Base-by-base conservation (phyloP, 1,139 yeast genomes). In the Candida sojae region DNA sequence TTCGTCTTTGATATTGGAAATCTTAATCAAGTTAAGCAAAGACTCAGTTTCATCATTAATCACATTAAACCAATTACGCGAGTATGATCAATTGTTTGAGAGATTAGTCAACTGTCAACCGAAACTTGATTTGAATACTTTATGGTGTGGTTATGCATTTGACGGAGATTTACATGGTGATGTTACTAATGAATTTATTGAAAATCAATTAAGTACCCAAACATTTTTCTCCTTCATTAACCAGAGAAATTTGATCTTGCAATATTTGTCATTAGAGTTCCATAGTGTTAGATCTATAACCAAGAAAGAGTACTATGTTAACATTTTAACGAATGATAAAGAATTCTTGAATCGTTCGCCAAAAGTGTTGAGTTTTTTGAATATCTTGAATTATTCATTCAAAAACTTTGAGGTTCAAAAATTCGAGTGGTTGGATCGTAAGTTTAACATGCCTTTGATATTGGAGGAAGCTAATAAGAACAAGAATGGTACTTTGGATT, bases 251-350 rank as follows among this genome's bases (percentile, higher is more conserved):
- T 70, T 77, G 28, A 68, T 86, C 6, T 68, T 89, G 32, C 88
- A 86, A 54, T 83, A 84, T 57, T 67, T 89, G 48, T 80, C 93
- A n/a, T 67, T 86, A 49, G 95, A 89, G 55, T 72, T 90, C 31
- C 91, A 87, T 59, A 77, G 77, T 48, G 73, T 83, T n/a, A 76
- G 85, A 1, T 79, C 89, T 0, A 65, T 79, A 1, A 75, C 87
- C 1, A 75, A 84, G 52, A 79, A 82, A 28, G 73, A 77, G 25
- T 70, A 75, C 26, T 86, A 86, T 55, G 70, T 84, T 32, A 71
- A 77, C 3, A 61, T 75, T 6, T 68, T 91, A 37, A 77, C 84
- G 52, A 71, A 80, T 50, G 76, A 77, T 11, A 68, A 70, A 21
- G 75, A 71, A 39, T 71, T 71, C 53, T 65, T 77, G 39, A 67